phyloP scores from a whole-genome alignment of 805 yeast genomes.

The Lipomyces sp. region DNA sequence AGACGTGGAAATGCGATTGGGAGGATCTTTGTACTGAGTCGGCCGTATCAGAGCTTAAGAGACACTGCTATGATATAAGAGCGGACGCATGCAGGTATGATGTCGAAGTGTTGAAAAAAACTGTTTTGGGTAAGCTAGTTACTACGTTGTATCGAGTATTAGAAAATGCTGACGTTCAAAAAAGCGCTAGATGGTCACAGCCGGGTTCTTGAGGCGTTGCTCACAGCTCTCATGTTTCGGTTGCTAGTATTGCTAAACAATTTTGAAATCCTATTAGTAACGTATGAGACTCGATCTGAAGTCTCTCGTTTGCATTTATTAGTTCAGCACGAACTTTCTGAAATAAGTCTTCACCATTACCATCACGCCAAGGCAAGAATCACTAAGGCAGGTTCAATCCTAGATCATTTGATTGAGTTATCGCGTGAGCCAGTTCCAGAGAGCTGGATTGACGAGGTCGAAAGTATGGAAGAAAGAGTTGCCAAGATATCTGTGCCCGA shows the following conservation, averaged over 20 bases:
- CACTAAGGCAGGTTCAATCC: conserved; percentile 17
- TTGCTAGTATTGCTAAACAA: conserved; percentile 16
- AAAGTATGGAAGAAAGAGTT: conserved; percentile 21
- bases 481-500: neutral
- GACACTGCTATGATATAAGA: neutral
- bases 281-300: conserved; percentile 15
- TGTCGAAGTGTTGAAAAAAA: neutral
- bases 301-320: conserved; percentile 14
- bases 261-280: conserved; percentile 10
- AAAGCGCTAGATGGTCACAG: neutral
- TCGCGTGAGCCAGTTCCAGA: conserved; percentile 34
- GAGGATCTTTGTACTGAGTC: conserved; percentile 7
- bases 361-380: conserved; percentile 5
- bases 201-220: conserved; percentile 13
- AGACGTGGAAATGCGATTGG: conserved; percentile 16
- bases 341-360: conserved; percentile 9
- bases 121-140: conserved; percentile 5
- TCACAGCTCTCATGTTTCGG: conserved; percentile 20
- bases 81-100: neutral
- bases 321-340: conserved; percentile 1
- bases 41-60: neutral
- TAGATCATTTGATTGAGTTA: conserved; percentile 31
- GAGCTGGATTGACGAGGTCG: conserved; percentile 32
- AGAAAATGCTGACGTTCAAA: neutral
- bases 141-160: neutral